These are phyloP conservation scores for Coleophoma cylindrospora DNA, from an alignment of 2,329 filamentous ascomycete species.

Conservation along the genomic window DNA sequence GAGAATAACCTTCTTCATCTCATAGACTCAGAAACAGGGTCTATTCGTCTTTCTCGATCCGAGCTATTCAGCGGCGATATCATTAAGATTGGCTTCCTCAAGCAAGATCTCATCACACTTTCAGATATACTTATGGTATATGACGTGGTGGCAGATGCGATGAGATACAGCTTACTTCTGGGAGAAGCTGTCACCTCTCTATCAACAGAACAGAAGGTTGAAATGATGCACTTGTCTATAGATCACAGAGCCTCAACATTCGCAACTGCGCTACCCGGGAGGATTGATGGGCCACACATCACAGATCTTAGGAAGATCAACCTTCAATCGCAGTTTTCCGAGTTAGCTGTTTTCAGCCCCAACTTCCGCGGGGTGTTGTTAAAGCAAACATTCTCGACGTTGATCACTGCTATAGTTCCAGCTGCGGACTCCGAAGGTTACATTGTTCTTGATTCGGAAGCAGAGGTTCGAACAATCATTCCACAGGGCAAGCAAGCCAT, in stretches of 20 bases:
- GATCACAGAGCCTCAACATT: constrained; percentile 62
- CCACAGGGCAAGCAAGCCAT: constrained; percentile 53
- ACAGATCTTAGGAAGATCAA: constrained; percentile 4
- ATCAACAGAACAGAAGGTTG: constrained; percentile 28
- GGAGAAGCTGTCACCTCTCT: constrained; percentile 32
- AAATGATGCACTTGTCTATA: constrained; percentile 64
- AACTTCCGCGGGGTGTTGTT: constrained; percentile 54
- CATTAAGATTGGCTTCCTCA: constrained; percentile 65
- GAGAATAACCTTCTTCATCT: constrained; percentile 59
- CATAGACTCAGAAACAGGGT: constrained; percentile 67
- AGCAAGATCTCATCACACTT: constrained; percentile 69
- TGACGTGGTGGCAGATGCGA: constrained; percentile 75
- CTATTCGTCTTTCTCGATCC: constrained; percentile 60
- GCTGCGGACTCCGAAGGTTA: constrained; percentile 64
- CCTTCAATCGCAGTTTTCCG: constrained; percentile 39
- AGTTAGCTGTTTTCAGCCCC: constrained; percentile 62
- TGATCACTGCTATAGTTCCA: constrained; percentile 64
- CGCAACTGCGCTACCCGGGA: constrained; percentile 51
- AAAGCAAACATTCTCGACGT: constrained; percentile 47
- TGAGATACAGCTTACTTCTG: constrained; percentile 62
- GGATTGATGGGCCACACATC: constrained; percentile 7
- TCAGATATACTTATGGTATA: constrained; percentile 73
- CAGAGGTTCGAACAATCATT: constrained; percentile 61
- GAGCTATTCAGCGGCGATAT: constrained; percentile 63
- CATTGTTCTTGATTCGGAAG: constrained; percentile 68